Percentiles rank a stretch among this genome's conserved stretches.
Evolutionary conservation across 2,329 filamentous ascomycete species (phyloP).

Genomic region (Botryotinia convoluta): DNA sequence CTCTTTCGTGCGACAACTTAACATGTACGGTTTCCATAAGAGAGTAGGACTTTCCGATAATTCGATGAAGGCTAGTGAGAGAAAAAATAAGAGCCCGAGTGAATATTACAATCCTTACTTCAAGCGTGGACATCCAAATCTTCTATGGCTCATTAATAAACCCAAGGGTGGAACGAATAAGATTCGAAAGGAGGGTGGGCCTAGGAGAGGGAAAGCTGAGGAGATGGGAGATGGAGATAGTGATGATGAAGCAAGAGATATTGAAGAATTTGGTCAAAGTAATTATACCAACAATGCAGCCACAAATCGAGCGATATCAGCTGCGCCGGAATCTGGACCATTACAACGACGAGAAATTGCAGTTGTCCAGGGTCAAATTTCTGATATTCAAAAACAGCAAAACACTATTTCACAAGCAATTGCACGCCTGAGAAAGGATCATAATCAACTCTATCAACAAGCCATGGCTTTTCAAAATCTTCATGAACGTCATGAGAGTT

Average conservation of each 20-base stretch:
- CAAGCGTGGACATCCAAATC: conserved; percentile 83
- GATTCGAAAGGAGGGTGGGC: conserved; percentile 48
- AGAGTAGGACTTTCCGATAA: conserved; percentile 90
- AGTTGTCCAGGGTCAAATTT: conserved; percentile 74
- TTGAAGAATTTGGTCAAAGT: conserved; percentile 37
- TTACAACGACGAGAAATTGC: conserved; percentile 71
- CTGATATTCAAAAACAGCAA: conserved; percentile 81
- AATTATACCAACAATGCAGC: conserved; percentile 45
- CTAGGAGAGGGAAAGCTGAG: conserved; percentile 51
- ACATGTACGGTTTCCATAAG: conserved; percentile 64
- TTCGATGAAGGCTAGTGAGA: conserved; percentile 94
- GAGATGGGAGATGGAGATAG: conserved; percentile 68
- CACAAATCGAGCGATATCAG: conserved; percentile 37
- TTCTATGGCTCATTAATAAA: conserved; percentile 95
- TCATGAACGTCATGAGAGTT: conserved; percentile 96
- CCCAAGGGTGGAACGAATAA: conserved; percentile 69
- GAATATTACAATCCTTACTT: conserved; percentile 98
- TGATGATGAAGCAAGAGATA: conserved; percentile 59
- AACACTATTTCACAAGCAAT: conserved; percentile 82
- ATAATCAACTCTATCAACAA: conserved; percentile 83
- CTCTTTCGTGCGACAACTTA: conserved; percentile 71
- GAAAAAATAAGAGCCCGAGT: conserved; percentile 96
- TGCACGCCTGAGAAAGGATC: conserved; percentile 75
- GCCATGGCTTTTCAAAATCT: conserved; percentile 85
- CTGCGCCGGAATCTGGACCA: conserved; percentile 42